Evolutionary conservation across 1,139 yeast species (phyloP).

Genomic region (Hanseniaspora sp.): DNA sequence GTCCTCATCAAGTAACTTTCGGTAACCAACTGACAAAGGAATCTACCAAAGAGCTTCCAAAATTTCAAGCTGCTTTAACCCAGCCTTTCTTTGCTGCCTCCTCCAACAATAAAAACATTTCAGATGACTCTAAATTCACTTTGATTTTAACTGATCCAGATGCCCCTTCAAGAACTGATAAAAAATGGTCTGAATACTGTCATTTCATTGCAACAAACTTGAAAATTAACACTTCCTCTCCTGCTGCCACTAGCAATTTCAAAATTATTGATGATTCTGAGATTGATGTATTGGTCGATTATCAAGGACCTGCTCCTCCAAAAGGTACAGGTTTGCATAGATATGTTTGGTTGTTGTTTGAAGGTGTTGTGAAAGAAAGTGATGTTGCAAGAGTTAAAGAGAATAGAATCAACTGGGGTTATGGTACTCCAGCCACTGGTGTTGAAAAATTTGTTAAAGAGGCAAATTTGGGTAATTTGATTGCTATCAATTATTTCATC

Average conservation of each 20-base stretch:
- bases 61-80: conserved; percentile 42
- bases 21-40: conserved; percentile 62
- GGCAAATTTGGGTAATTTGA: conserved; percentile 46
- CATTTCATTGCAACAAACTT: conserved; percentile 68
- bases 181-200: conserved; percentile 78
- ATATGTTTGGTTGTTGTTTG: conserved; percentile 63
- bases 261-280: conserved; percentile 17
- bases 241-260: conserved; percentile 29
- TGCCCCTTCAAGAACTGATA: conserved; percentile 74
- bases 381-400: conserved; percentile 19
- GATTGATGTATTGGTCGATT: conserved; percentile 33
- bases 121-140: conserved; percentile 36
- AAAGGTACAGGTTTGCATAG: conserved; percentile 72
- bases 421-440: conserved; percentile 64
- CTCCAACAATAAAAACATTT: conserved; percentile 22
- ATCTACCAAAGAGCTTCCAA: conserved; percentile 57
- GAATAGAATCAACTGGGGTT: conserved; percentile 72
- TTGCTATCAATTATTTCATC: conserved; percentile 69
- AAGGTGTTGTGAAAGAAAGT: conserved; percentile 38
- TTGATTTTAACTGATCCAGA: conserved; percentile 84
- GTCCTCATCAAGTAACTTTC: conserved; percentile 55
- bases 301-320: conserved; percentile 80
- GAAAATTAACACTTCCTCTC: conserved; percentile 24
- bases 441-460: conserved; percentile 62
- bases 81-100: conserved; percentile 37